Evolutionary conservation across 2,329 filamentous ascomycete species (phyloP).

Genomic region (Epichloe festucae): DNA sequence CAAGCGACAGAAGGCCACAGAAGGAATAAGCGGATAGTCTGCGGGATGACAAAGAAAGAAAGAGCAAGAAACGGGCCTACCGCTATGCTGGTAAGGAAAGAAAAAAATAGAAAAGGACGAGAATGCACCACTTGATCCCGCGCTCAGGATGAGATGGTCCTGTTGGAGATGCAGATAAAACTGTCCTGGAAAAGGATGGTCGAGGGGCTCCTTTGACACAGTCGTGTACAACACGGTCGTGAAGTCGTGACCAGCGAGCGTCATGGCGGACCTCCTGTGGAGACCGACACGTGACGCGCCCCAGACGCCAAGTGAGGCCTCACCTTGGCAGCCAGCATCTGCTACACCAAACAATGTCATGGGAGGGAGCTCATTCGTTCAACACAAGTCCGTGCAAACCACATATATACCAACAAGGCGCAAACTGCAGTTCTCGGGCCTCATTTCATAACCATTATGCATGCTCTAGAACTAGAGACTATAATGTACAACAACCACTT

Average conservation of each 20-base stretch:
- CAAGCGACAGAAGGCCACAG: neutral
- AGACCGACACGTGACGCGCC: slow-evolving; percentile 16
- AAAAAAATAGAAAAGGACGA: neutral
- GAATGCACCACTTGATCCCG: neutral
- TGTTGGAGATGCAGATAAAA: slow-evolving; percentile 12
- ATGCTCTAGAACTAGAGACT: neutral
- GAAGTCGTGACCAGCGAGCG: slow-evolving; percentile 13
- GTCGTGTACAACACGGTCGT: neutral
- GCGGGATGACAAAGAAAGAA: neutral
- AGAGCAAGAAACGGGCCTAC: neutral
- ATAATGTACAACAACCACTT: slow-evolving; percentile 1
- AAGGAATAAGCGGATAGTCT: neutral
- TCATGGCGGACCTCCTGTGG: slow-evolving; percentile 15
- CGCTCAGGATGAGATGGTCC: slow-evolving; percentile 15
- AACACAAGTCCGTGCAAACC: no score
- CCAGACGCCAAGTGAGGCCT: no score
- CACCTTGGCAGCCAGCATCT: neutral
- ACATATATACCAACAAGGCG: no score
- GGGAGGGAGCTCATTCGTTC: no score
- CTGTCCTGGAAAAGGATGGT: slow-evolving; percentile 9
- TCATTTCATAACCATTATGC: neutral
- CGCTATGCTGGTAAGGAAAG: neutral
- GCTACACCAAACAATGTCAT: neutral
- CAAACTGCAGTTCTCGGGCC: neutral
- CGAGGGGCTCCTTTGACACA: slow-evolving; percentile 5